Evolutionary conservation across 148 eudicot genomes (phyloP), one percentile per base, ranked within the genome.

Genomic region (Silene conica): DNA sequence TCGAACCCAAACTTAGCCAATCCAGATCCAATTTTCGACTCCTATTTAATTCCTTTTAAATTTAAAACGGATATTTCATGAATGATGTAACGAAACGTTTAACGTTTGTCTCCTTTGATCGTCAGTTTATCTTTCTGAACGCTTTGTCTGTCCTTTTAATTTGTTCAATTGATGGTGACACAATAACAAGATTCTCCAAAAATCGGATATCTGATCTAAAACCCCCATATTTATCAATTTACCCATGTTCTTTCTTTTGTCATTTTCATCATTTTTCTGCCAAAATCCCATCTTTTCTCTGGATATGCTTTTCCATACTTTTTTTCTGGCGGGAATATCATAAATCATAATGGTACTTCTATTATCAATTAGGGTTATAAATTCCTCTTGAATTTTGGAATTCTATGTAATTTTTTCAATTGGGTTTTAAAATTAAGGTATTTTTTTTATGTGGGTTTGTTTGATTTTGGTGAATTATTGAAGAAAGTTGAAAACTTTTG

Each of bases 201-300:
- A 66, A 12, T 76, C 76, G 71, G 73, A 72, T 74, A 74, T 74
- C 78, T 79, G 72, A 79, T 79, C 82, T 78, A 64, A 76, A 66
- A 21, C 58, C 61, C 68, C 78, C 43, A 25, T 41, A n/a, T 9
- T 34, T 66, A 38, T 18, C 69, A 38, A 34, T 31, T 1, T 41
- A 38, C 69, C 69, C 48, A 16, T 38, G 43, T 66, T 19, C 69
- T 22, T 71, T 70, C 66, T 22, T 50, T 52, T 19, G 45, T 55
- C 60, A 3, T 31, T 73, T 41, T 54, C 59, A 45, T 60, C 58
- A 16, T 12, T 28, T 38, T 22, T 14, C 14, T 56, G 9, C 5
- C 22, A 46, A 15, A 45, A 28, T 26, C n/a, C 73, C 74, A 23
- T 63, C 55, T 69, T 38, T 31, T 50, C 28, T 55, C 28, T 71